Evolutionary conservation across 176 grass and related monocot species (phyloP).

Genomic region (Olyra latifolia): DNA sequence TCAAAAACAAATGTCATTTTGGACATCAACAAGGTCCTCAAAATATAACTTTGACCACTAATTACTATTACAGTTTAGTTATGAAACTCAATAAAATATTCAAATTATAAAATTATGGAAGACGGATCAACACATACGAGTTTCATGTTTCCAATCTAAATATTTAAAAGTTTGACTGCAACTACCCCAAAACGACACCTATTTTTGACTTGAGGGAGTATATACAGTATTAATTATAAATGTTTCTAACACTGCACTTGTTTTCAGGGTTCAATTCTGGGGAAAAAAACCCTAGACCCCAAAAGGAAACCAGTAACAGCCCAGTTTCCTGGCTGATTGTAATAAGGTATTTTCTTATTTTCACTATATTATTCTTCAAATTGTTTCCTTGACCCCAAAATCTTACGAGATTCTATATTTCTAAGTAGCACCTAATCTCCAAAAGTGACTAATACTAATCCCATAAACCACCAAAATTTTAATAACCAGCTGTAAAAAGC

Average conservation of each 20-base stretch:
- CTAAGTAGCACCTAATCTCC: background rate
- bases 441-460: slow-evolving; percentile 13
- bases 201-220: too few species aligned
- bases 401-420: background rate
- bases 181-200: too few species aligned
- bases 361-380: background rate
- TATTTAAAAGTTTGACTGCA: too few species aligned
- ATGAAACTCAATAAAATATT: too few species aligned
- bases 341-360: background rate
- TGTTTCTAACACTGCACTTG: background rate
- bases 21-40: too few species aligned
- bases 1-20: too few species aligned
- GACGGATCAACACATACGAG: too few species aligned
- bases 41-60: too few species aligned
- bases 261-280: slow-evolving; percentile 5
- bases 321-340: background rate
- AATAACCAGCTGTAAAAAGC: background rate
- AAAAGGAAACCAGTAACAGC: background rate
- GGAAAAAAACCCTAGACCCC: background rate
- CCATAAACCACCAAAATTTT: slow-evolving; percentile 15
- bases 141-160: too few species aligned
- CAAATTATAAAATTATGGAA: too few species aligned
- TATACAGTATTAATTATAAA: background rate
- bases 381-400: background rate
- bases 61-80: too few species aligned